Base-by-base conservation (phyloP, 1,139 yeast genomes). In the Geotrichum phurueaensis region DNA sequence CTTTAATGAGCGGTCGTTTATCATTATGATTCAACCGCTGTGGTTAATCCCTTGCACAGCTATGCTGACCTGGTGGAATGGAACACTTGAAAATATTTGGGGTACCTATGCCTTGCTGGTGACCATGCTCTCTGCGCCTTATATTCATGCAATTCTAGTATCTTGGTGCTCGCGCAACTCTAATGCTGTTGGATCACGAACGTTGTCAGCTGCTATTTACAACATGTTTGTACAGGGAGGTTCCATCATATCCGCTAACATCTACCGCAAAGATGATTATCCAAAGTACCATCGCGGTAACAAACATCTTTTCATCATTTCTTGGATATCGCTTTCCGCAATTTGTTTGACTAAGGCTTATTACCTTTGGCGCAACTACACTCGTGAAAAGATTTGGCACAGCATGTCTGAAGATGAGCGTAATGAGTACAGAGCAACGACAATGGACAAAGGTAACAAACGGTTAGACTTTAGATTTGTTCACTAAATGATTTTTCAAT, bases 121-220 rank as follows among this genome's bases (percentile, higher is more conserved):
- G 0, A 65, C 83, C 49, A 67, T 79, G 1, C 69, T 81, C 33
- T 84, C 84, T 1, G 77, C 77, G 56, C 73, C 77, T 1, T 83
- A 82, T 61, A 75, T 78, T 27, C 82, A 83, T 70, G 84, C 87
- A 1, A 76, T 84, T 57, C 74, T 79, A 65, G 84, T 84, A 51
- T 74, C 83, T 3, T 82, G 87, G 84, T 78, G 81, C 53, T 83
- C 87, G 1, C 73, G 81, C 59, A 85, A 84, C 66, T 77, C 87
- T 15, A 82, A 82, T 64, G 76, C 85, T 45, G 83, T 85, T 33
- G 73, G 83, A 48, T 75, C 81, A 5, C 76, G 89, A 65, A 80
- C 88, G 0, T 80, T 85, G 5, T 77, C 84, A 31, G 79, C 86
- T 1, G 85, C 89, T 0, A 63, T 84, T 50, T 84, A 83, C 70